Evolutionary conservation across 306 rosid genomes (phyloP).

Genomic region (Glycine latifolia): DNA sequence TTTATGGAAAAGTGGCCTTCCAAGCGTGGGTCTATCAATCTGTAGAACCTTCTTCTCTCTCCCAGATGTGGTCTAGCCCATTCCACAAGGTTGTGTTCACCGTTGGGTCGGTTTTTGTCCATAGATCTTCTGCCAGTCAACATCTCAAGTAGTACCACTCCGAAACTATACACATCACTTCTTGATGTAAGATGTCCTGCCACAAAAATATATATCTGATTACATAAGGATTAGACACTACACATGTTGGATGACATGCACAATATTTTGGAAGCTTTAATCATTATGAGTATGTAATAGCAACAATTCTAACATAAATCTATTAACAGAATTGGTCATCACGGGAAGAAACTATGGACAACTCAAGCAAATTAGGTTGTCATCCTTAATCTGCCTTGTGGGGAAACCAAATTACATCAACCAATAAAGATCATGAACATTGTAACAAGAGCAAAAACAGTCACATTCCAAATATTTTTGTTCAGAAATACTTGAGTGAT

Average conservation of each 20-base stretch:
- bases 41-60: slow-evolving; percentile 81
- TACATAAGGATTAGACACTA: neutral
- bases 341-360: neutral
- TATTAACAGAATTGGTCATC: neutral
- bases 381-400: neutral
- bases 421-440: neutral
- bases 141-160: slow-evolving; percentile 97
- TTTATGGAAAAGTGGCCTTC: slow-evolving; percentile 91
- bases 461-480: neutral
- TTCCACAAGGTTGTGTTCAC: slow-evolving; percentile 95
- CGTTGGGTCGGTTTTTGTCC: slow-evolving; percentile 95
- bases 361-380: neutral
- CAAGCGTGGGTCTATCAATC: slow-evolving; percentile 83
- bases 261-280: neutral
- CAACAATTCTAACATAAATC: neutral
- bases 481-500: neutral
- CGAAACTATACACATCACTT: slow-evolving; percentile 96
- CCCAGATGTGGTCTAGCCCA: slow-evolving; percentile 99
- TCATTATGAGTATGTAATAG: neutral
- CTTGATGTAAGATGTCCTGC: slow-evolving; percentile 92
- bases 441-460: neutral
- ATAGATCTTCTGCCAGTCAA: slow-evolving; percentile 92
- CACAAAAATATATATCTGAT: slow-evolving; percentile 33
- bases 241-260: neutral
- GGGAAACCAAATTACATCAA: too few species aligned